Percentiles rank a stretch among this genome's conserved stretches.
Evolutionary conservation across 129 eudicot species (phyloP).

Genomic region (Centella asiatica): DNA sequence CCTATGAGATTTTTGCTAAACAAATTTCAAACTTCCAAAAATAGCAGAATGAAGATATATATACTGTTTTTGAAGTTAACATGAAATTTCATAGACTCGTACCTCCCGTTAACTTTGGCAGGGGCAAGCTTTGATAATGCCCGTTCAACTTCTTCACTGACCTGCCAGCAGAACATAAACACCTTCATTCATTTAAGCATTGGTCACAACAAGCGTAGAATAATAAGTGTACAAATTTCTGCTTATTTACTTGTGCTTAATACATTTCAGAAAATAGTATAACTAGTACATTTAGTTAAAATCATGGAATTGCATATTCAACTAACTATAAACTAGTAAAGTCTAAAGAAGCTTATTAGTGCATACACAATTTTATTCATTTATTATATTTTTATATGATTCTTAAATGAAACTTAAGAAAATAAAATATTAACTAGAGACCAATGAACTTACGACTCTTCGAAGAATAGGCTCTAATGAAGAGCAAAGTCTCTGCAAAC

Average conservation of each 20-base stretch:
- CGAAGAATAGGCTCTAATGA: conserved; percentile 98
- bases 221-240: no score
- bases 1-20: neutral
- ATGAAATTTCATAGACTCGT: neutral
- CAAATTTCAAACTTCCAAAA: neutral
- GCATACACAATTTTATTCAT: conserved; percentile 1
- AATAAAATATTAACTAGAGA: conserved; percentile 19
- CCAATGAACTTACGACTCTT: conserved; percentile 81
- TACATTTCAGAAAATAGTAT: neutral
- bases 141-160: conserved; percentile 99
- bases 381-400: no score
- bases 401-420: conserved; percentile 1
- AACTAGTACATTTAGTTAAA: neutral
- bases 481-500: conserved; percentile 96
- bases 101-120: conserved; percentile 72
- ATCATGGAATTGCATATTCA: no score
- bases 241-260: no score
- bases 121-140: conserved; percentile 89
- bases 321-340: no score
- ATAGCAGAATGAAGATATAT: neutral
- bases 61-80: no score
- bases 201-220: neutral
- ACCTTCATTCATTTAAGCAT: neutral
- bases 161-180: conserved; percentile 39
- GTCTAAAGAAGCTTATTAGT: neutral